Evolutionary conservation across 1,284 basidiomycete genomes (phyloP), one percentile per base, ranked within the genome.

Genomic region (Malassezia yamatoensis): DNA sequence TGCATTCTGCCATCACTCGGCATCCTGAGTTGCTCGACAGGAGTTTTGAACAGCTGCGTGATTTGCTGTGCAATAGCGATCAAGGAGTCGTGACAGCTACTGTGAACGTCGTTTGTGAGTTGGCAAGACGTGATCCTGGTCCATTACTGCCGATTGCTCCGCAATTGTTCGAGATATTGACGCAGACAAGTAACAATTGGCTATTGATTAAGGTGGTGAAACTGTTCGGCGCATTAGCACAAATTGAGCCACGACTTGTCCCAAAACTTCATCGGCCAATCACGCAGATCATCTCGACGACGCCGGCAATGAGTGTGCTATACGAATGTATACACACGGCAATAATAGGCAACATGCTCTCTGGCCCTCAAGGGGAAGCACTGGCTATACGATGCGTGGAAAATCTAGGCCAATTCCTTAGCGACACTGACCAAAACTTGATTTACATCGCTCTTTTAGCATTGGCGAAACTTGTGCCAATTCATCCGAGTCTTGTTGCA

Each of bases 121-220:
- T 98, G 29, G 87, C 88, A 3, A 58, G 70, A 5, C 43, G 66
- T 4, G 66, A 69, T 50, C 63, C 70, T 9, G 47, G 56, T 10
- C 65, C 67, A 0, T 73, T 72, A 40, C 40, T 74, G 12, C 60
- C 67, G 1, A 61, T 74, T 4, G 91, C 93, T 2, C 94, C 94
- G 1, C 88, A 90, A 67, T 78, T 98, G 46, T 99, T 98, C 75
- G 86, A 87, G 64, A 81, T 96, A n/a, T 79, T 99, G 58, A 96
- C 90, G 0, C 89, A 85, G 1, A 90, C 88, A 32, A 87, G 85
- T 29, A 98, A 98, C 76, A 99, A 98, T 72, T 99, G 94, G 94
- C 93, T 96, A 87, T 80, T 98, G 55, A 99, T 99, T 78, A 99
- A 99, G 79, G 86, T 96, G 47, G 85, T 98, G 75, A 99, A 99